Conservation (phyloP, 2,329 filamentous ascomycete genomes). For the Trichophyton equinum region DNA sequence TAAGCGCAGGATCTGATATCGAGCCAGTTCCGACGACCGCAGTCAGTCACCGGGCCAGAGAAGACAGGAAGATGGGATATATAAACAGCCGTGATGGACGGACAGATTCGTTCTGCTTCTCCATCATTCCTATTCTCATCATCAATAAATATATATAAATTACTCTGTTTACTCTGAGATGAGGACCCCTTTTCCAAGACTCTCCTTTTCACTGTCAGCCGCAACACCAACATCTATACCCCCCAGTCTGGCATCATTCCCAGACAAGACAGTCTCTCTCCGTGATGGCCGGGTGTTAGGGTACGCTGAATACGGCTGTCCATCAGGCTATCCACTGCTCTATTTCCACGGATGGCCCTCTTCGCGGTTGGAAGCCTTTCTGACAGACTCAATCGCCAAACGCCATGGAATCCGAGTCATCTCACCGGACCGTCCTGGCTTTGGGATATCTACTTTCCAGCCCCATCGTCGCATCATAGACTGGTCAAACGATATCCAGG, state of each 20-base stretch:
- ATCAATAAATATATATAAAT: background rate
- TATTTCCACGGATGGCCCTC: slow-evolving; percentile 35
- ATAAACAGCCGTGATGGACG: background rate
- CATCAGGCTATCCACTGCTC: slow-evolving; percentile 25
- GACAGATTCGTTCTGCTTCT: background rate
- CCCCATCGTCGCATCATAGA: slow-evolving; percentile 28
- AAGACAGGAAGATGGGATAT: background rate
- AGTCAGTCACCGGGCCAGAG: background rate
- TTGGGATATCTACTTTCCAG: slow-evolving; percentile 32
- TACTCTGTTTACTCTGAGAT: background rate
- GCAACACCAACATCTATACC: background rate
- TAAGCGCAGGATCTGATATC: background rate
- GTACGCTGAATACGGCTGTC: slow-evolving; percentile 34
- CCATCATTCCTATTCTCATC: background rate
- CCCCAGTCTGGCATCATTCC: background rate
- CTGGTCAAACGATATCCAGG: slow-evolving; percentile 33
- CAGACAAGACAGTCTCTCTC: slow-evolving; percentile 5
- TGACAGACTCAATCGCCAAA: slow-evolving; percentile 23
- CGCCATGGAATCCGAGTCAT: slow-evolving; percentile 30
- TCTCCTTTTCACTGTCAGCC: background rate
- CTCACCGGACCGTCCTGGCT: slow-evolving; percentile 33
- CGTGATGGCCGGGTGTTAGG: slow-evolving; percentile 27
- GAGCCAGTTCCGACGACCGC: background rate
- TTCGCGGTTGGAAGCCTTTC: slow-evolving; percentile 31
- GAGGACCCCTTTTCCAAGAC: background rate